Conservation (phyloP, 495 filamentous ascomycete genomes). For the Talaromyces proteolyticus region DNA sequence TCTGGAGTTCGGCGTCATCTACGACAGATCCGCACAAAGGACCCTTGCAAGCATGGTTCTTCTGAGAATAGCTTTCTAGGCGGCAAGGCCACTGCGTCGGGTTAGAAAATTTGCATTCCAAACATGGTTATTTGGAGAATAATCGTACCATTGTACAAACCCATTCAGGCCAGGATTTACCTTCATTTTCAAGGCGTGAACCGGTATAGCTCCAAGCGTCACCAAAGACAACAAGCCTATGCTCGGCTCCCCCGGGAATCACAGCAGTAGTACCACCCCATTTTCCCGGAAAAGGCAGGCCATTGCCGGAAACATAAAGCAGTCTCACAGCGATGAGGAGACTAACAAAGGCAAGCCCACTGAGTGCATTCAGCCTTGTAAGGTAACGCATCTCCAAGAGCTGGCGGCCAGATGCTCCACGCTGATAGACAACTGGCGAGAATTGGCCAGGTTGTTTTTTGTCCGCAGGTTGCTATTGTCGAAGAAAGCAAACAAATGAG, state of each 20-base stretch:
- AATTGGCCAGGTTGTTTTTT: too few species aligned
- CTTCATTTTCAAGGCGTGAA: conserved; percentile 20
- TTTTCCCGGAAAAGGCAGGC: neutral
- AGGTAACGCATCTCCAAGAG: conserved; percentile 1
- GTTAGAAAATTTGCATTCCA: neutral
- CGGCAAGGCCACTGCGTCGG: conserved; percentile 3
- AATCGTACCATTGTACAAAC: conserved; percentile 34
- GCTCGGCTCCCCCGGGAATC: too few species aligned
- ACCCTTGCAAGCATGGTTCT: conserved; percentile 2
- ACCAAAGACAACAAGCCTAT: conserved; percentile 40
- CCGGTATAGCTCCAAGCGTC: conserved; percentile 46
- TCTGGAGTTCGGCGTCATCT: conserved; percentile 26
- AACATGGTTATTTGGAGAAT: neutral
- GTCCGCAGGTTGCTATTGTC: too few species aligned
- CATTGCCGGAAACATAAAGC: neutral
- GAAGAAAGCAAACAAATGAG: too few species aligned
- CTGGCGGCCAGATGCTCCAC: neutral
- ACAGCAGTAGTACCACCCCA: conserved; percentile 11
- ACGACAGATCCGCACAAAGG: conserved; percentile 30
- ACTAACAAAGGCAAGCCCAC: conserved; percentile 2
- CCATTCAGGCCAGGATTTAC: conserved; percentile 39
- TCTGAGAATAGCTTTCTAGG: conserved; percentile 1
- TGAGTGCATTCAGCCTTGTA: neutral
- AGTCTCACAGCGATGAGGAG: conserved; percentile 1
- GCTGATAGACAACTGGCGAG: neutral